A percentile compares a stretch with the other conserved stretches of the same genome.
phyloP scores from a whole-genome alignment of 192 early-diverging fungal genomes.

The Dissophora globulifera region DNA sequence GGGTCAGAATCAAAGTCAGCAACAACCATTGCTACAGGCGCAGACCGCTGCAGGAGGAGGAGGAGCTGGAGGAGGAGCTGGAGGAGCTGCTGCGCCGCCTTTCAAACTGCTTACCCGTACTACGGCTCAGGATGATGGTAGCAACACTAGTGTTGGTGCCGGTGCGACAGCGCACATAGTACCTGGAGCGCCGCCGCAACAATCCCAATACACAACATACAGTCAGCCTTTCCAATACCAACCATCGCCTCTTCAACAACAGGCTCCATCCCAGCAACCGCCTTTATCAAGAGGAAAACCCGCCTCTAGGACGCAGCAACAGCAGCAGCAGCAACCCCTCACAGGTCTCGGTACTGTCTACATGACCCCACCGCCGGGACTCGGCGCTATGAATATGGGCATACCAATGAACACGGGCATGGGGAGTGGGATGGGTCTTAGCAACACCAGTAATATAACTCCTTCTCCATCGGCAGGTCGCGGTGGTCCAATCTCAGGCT shows the following conservation, averaged over 20 bases:
- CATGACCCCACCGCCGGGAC: slow-evolving; percentile 16
- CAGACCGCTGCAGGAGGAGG: too few species aligned
- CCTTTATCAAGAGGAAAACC: neutral
- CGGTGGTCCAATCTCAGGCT: neutral
- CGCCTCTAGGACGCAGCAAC: neutral
- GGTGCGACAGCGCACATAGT: slow-evolving; percentile 17
- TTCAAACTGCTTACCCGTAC: slow-evolving; percentile 38
- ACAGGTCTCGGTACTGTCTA: too few species aligned
- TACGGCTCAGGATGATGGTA: slow-evolving; percentile 14
- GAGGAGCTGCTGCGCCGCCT: slow-evolving; percentile 18
- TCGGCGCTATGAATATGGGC: slow-evolving; percentile 1
- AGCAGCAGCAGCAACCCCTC: neutral
- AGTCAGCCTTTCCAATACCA: neutral
- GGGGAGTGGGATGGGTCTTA: neutral
- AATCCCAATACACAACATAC: slow-evolving; percentile 9
- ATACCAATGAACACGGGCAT: neutral
- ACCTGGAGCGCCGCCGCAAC: slow-evolving; percentile 2
- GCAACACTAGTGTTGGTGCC: neutral
- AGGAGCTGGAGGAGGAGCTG: too few species aligned
- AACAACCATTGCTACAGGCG: too few species aligned
- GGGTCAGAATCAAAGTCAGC: slow-evolving; percentile 17
- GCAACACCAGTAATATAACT: too few species aligned
- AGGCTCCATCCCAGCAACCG: neutral
- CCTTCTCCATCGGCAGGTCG: neutral
- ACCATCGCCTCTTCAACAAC: slow-evolving; percentile 6